Evolutionary conservation across 441 rosid species (phyloP), one percentile per base, ranked within the genome.

Genomic region (Populus hybrid): DNA sequence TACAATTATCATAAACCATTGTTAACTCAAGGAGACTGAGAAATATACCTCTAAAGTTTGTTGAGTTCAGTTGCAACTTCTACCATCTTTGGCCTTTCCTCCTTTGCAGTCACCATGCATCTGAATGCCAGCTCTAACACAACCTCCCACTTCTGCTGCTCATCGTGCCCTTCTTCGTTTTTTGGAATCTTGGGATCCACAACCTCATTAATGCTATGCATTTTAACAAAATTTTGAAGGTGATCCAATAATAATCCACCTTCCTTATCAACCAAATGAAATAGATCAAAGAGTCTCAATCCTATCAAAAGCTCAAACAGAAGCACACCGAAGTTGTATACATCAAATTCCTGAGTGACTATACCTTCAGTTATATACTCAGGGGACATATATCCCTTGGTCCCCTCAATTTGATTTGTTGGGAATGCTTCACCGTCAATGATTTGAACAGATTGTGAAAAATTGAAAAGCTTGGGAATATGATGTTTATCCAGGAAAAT

Each of bases 181-280:
- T 24, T 73, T 34, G 32, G 1, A 26, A 63, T 24, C 23, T 6
- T n/a, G 20, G 36, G 35, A 77, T 70, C 61, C 69, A 61, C 40
- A 28, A 30, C 40, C 40, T 50, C 73, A 30, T 67, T 10, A 10
- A 54, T 28, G n/a, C 28, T 28, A 32, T 50, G 24, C n/a, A 8
- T 2, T 28, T 30, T 38, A 32, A 76, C 11, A 9, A 7, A 34
- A 16, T 30, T 40, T 26, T 76, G 69, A 6, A 68, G 46, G 54
- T 68, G 73, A 76, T 76, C 78, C 40, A 76, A 26, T 10, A 76
- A 76, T 5, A 76, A 76, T 30, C 67, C 78, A n/a, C 38, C 46
- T 4, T 75, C 65, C 35, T 16, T 23, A 30, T 36, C 76, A n/a
- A 32, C 46, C 38, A 8, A 9, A 34, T 69, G 64, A 42, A 54